Evolutionary conservation across 73 alveolate genomes (phyloP).

Genomic region (Symbiodinium pilosum): DNA sequence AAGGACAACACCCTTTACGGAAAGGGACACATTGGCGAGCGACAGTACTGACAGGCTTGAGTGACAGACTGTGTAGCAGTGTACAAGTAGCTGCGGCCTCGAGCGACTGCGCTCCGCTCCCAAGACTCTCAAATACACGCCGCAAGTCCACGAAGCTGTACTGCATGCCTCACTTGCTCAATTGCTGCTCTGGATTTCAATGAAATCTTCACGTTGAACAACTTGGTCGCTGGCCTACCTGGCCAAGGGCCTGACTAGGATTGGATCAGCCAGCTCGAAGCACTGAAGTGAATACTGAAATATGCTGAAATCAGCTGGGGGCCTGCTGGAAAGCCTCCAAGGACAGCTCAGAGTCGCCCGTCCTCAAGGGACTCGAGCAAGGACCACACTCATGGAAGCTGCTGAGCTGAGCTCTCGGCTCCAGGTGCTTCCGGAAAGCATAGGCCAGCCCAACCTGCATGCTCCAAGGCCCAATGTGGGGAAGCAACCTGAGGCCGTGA

Average conservation of each 20-base stretch:
- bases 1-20: too few species aligned
- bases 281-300: too few species aligned
- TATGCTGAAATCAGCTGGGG: too few species aligned
- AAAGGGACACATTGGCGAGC: too few species aligned
- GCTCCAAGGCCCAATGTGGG: neutral
- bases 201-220: neutral
- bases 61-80: too few species aligned
- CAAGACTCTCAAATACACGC: neutral
- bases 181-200: neutral
- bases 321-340: conserved; percentile 9
- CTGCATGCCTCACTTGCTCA: neutral
- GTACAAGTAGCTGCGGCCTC: too few species aligned
- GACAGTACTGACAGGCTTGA: too few species aligned
- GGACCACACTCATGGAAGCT: neutral
- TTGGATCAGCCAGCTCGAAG: too few species aligned
- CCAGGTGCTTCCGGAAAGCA: conserved; percentile 9
- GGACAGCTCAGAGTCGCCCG: neutral
- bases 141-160: neutral
- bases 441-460: conserved; percentile 5
- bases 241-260: neutral
- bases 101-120: neutral
- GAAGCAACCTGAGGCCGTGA: neutral
- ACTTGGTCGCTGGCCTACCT: neutral
- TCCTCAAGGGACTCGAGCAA: neutral
- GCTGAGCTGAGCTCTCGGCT: neutral